Base-by-base conservation (phyloP, 2,329 filamentous ascomycete genomes). In the Curvularia sp. region DNA sequence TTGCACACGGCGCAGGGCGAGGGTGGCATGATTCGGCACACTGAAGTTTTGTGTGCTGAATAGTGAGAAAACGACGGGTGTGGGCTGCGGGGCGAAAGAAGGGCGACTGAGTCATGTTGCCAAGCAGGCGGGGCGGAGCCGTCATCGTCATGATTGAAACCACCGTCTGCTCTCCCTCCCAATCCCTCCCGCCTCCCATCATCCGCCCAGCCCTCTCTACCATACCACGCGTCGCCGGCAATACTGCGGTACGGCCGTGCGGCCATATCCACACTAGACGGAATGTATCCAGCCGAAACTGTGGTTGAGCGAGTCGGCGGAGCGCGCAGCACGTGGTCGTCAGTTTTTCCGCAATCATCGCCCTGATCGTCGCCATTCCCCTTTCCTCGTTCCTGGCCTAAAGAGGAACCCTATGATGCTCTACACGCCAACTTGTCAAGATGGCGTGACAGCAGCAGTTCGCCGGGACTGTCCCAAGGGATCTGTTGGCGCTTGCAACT, bases 1-100 rank as follows among this genome's bases (percentile, higher is more conserved):
- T 89, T 85, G 80, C 95, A 99, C 64, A 88, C 82, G 51, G 88
- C 87, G 76, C 95, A 99, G 22, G 85, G 80, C 20, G 86, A 84
- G 22, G 93, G 92, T 7, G 93, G 84, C 94, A 97, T 96, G 13
- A 26, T 33, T 48, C 30, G 44, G 44, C 30, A 30, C 30, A 55
- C 26, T 4, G 52, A 20, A 35, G 18, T 41, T 12, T 41, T 30
- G 24, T 13, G n/a, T 39, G 48, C 26, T n/a, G n/a, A 38, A 18
- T 38, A 38, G 35, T 28, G 46, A 38, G 43, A 52, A 51, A 43
- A 35, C 26, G 39, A 22, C 49, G 42, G 30, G 46, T 46, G 49
- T 44, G 51, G 41, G 35, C n/a, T n/a, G 51, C 53, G 41, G 35
- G 33, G 56, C 30, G 18, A 49, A 38, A 31, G 35, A 22, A 26